phyloP scores from a whole-genome alignment of 345 rosid genomes.

The Populus tremula region DNA sequence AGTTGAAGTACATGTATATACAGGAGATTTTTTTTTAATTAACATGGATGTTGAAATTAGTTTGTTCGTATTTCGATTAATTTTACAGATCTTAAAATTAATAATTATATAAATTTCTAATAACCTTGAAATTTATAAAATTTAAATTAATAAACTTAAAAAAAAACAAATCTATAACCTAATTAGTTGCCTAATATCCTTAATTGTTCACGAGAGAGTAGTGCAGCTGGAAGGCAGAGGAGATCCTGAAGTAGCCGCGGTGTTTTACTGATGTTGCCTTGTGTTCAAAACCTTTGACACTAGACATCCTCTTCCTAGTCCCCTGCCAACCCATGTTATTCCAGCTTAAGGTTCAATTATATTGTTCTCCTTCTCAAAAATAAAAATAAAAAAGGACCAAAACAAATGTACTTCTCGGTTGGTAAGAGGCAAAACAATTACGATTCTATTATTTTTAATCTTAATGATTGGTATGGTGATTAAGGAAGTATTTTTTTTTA shows the following conservation, averaged over 20 bases:
- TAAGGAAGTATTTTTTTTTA: no score
- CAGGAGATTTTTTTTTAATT: not conserved
- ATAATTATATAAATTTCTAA: fast-evolving
- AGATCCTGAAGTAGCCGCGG: not conserved
- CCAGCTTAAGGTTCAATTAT: no score
- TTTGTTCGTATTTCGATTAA: fast-evolving
- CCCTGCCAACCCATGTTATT: no score
- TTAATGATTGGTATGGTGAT: no score
- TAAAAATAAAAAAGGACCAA: no score
- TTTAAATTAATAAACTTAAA: fast-evolving
- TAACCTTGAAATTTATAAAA: fast-evolving
- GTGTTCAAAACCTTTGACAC: not conserved
- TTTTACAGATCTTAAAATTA: fast-evolving
- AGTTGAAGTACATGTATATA: not conserved
- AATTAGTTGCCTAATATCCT: no score
- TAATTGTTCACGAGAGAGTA: not conserved
- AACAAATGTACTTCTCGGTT: no score
- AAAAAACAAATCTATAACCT: no score
- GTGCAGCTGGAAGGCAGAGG: not conserved
- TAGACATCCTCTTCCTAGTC: not conserved
- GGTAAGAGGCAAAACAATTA: no score
- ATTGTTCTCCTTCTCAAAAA: no score
- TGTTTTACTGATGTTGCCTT: not conserved
- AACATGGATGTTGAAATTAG: fast-evolving
- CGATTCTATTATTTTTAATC: no score